These are phyloP conservation scores for Podosphaera aphanis DNA, from an alignment of 2,329 filamentous ascomycete genomes.

Conservation along the genomic window DNA sequence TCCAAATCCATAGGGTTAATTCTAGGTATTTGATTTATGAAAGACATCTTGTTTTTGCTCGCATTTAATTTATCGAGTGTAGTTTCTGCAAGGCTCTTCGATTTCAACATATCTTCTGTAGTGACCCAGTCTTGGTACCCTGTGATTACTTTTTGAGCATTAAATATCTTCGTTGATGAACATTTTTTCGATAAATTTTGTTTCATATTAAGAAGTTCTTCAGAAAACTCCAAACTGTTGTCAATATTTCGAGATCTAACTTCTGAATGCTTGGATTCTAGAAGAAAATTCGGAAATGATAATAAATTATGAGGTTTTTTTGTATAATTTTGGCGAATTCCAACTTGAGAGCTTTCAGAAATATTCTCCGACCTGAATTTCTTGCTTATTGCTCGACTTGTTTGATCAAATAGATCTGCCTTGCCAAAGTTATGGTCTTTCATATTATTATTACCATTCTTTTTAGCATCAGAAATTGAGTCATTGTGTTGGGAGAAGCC, in stretches of 20 bases:
- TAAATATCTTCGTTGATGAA: not conserved
- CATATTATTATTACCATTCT: not conserved
- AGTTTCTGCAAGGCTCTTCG: constrained; percentile 7
- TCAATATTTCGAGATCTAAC: not conserved
- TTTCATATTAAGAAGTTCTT: not conserved
- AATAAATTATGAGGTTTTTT: not conserved
- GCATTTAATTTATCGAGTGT: constrained; percentile 12
- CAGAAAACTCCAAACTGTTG: not conserved
- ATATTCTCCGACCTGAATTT: not conserved
- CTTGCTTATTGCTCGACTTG: not conserved
- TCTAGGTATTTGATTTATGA: not conserved
- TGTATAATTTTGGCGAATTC: not conserved
- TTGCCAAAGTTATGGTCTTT: not conserved
- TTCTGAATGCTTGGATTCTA: not conserved
- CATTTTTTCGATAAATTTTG: not conserved
- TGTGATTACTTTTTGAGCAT: constrained; percentile 2
- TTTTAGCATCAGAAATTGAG: not conserved
- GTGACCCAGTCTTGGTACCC: constrained; percentile 10
- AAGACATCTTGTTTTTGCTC: constrained; percentile 5
- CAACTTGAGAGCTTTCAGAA: not conserved
- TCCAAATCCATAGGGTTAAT: not conserved
- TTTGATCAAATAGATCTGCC: not conserved
- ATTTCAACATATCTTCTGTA: constrained; percentile 11
- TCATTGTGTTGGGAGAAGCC: not conserved
- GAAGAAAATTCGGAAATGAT: not conserved